A percentile compares a stretch with the other conserved stretches of the same genome.
Evolutionary conservation across 2,329 filamentous ascomycete genomes (phyloP).

Genomic region (Pseudocercospora vitis): DNA sequence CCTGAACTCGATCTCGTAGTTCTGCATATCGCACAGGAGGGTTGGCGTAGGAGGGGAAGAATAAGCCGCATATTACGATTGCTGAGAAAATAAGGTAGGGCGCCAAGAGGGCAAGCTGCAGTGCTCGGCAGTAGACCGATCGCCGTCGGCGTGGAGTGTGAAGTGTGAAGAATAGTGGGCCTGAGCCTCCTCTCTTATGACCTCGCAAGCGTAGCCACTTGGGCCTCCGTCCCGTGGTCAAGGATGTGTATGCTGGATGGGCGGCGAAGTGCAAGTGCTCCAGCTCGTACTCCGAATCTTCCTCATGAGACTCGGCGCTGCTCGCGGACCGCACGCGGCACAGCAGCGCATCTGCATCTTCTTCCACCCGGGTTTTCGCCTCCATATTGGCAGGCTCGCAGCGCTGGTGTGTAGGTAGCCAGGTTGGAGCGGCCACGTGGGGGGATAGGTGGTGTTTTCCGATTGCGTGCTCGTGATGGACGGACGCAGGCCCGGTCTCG

Average conservation of each 20-base stretch:
- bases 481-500: background rate
- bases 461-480: constrained; percentile 6
- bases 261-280: constrained; percentile 21
- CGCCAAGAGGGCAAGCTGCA: constrained; percentile 20
- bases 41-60: constrained; percentile 58
- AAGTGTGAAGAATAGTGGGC: constrained; percentile 10
- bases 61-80: constrained; percentile 48
- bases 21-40: constrained; percentile 54
- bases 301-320: constrained; percentile 14
- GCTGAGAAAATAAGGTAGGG: constrained; percentile 24
- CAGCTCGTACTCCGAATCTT: constrained; percentile 20
- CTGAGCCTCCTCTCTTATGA: constrained; percentile 15
- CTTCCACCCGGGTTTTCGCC: constrained; percentile 16
- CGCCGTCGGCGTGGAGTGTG: constrained; percentile 23
- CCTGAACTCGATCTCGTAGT: constrained; percentile 40
- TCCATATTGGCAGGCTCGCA: constrained; percentile 14
- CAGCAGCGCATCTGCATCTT: constrained; percentile 21
- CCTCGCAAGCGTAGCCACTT: constrained; percentile 16
- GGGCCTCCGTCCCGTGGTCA: constrained; percentile 6
- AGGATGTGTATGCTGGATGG: constrained; percentile 11
- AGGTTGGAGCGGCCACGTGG: background rate
- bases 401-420: background rate
- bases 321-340: constrained; percentile 14
- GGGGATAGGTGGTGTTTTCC: background rate
- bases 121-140: constrained; percentile 17